These are phyloP conservation scores for Calocybe indica DNA, from an alignment of 768 basidiomycete species.

Conservation along the genomic window DNA sequence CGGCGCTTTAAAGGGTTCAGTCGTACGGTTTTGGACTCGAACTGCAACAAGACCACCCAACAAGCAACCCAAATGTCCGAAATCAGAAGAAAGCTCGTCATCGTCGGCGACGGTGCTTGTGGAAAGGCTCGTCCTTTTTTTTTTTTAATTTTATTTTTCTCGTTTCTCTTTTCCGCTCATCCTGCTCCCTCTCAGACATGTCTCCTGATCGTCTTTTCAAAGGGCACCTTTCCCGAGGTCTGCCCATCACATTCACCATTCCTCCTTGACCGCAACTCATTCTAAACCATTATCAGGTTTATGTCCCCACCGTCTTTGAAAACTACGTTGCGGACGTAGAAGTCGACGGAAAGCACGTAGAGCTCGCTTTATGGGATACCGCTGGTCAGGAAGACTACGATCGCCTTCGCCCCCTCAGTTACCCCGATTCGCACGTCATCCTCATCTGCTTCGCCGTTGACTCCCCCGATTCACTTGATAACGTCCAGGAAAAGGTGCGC, in stretches of 20 bases:
- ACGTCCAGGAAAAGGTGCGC: constrained; percentile 98
- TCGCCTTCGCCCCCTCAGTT: constrained; percentile 93
- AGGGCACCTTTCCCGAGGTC: constrained; percentile 95
- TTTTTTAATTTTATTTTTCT: neutral
- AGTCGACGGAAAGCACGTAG: constrained; percentile 97
- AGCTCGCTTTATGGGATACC: constrained; percentile 99
- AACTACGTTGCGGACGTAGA: constrained; percentile 99
- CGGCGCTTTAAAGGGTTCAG: constrained; percentile 2
- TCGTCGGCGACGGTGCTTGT: constrained; percentile 97
- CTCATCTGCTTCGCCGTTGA: constrained; percentile 99
- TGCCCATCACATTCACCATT: constrained; percentile 11
- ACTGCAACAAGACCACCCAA: constrained; percentile 1
- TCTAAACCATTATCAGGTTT: constrained; percentile 57
- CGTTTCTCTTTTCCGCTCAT: constrained; percentile 7
- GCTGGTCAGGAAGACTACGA: constrained; percentile 99
- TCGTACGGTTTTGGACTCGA: too few species aligned
- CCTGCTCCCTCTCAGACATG: constrained; percentile 56
- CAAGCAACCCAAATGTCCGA: constrained; percentile 64
- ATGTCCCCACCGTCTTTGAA: constrained; percentile 99
- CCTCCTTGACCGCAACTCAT: constrained; percentile 6
- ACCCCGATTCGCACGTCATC: constrained; percentile 99
- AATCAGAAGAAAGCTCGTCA: constrained; percentile 98
- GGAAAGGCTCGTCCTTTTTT: constrained; percentile 60
- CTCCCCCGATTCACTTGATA: constrained; percentile 96
- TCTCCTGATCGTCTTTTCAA: constrained; percentile 93